Evolutionary conservation across 2,329 filamentous ascomycete species (phyloP).

Genomic region (Colletotrichum viniferum): DNA sequence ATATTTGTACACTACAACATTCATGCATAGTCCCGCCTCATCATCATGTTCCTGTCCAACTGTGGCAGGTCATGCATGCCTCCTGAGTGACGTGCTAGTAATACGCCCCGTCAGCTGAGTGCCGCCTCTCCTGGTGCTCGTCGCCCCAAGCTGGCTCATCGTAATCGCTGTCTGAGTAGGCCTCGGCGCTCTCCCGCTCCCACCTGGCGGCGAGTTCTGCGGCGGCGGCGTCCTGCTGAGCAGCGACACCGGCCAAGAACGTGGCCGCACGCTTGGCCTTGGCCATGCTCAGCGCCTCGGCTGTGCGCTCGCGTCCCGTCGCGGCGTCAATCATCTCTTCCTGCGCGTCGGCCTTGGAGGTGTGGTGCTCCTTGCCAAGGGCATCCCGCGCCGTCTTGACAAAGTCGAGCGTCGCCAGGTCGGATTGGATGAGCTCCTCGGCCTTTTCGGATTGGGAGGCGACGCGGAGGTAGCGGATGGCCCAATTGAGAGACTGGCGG

Average conservation of each 20-base stretch:
- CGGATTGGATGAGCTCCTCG: slow-evolving; percentile 4
- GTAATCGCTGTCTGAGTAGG: background rate
- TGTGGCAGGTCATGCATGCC: background rate
- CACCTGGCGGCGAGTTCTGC: background rate
- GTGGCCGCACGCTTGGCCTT: background rate
- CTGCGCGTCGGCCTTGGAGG: background rate
- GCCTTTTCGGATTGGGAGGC: slow-evolving; percentile 11
- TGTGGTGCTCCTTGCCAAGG: background rate
- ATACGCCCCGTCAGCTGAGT: background rate
- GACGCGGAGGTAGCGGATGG: slow-evolving; percentile 10
- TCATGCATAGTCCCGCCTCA: background rate
- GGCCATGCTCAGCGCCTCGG: background rate
- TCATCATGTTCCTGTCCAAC: background rate
- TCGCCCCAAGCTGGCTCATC: background rate
- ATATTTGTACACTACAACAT: background rate
- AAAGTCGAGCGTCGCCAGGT: slow-evolving; percentile 4
- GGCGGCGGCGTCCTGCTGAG: background rate
- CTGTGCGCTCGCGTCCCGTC: background rate
- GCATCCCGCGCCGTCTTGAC: background rate
- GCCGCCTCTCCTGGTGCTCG: background rate
- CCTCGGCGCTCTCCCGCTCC: background rate
- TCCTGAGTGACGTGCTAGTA: background rate
- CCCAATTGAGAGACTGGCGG: slow-evolving; percentile 7
- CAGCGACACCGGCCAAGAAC: background rate
- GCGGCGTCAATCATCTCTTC: background rate